Evolutionary conservation across 1,284 basidiomycete genomes (phyloP).

Genomic region (Ganoderma boninense): DNA sequence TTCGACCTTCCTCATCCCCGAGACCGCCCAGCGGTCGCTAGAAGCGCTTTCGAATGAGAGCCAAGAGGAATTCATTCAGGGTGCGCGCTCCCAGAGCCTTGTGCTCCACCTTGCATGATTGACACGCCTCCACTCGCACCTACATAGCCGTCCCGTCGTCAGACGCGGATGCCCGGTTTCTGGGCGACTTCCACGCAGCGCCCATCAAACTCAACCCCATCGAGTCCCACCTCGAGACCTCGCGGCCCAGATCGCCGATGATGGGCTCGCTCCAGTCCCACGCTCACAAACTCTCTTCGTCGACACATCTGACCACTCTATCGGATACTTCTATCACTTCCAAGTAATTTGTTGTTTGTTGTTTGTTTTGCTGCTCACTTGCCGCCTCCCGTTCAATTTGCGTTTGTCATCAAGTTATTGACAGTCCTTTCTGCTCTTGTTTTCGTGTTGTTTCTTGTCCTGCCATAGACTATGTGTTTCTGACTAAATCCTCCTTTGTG

Average conservation of each 20-base stretch:
- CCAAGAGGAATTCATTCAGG: constrained; percentile 66
- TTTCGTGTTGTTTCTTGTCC: neutral
- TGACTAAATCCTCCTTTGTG: neutral
- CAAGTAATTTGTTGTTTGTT: neutral
- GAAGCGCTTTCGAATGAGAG: constrained; percentile 79
- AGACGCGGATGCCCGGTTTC: constrained; percentile 7
- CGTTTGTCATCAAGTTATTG: neutral
- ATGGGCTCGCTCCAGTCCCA: neutral
- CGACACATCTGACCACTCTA: constrained; percentile 21
- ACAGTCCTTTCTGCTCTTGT: neutral
- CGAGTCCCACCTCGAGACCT: constrained; percentile 7
- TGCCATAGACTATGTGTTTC: neutral
- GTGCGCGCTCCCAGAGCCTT: neutral
- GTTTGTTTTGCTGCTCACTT: neutral
- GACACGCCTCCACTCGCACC: neutral
- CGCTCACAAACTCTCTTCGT: constrained; percentile 5
- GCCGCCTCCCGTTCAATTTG: neutral
- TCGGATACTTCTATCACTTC: constrained; percentile 23
- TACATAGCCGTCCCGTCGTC: constrained; percentile 18
- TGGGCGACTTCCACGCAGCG: constrained; percentile 17
- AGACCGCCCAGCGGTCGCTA: constrained; percentile 75
- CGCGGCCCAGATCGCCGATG: constrained; percentile 12
- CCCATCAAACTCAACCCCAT: constrained; percentile 24
- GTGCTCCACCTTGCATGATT: neutral
- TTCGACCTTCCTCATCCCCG: constrained; percentile 79